Conservation (phyloP, 495 filamentous ascomycete genomes). For the Talaromyces wortmannii region DNA sequence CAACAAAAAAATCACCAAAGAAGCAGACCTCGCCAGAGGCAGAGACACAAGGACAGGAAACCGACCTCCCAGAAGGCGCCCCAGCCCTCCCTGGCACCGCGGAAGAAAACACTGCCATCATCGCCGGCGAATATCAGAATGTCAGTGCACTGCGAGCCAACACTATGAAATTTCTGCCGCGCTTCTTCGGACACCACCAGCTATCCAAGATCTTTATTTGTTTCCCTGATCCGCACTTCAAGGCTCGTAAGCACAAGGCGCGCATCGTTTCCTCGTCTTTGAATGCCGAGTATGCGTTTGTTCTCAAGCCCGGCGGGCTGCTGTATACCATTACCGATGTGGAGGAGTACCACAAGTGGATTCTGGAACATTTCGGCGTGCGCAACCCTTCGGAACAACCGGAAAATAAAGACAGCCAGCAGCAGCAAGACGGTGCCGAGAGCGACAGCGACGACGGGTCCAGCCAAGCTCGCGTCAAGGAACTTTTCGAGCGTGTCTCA, state of each 20-base stretch:
- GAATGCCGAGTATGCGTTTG: conserved; percentile 90
- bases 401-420: conserved; percentile 3
- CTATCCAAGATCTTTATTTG: conserved; percentile 91
- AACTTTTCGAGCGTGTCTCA: conserved; percentile 46
- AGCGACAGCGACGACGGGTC: conserved; percentile 15
- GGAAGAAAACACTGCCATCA: conserved; percentile 11
- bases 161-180: conserved; percentile 97
- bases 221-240: conserved; percentile 98
- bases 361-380: conserved; percentile 70
- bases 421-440: conserved; percentile 8
- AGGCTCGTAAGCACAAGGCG: conserved; percentile 93
- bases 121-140: conserved; percentile 64
- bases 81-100: conserved; percentile 1
- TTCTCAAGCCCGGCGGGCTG: conserved; percentile 71
- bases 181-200: conserved; percentile 75
- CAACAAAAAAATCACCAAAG: too few species aligned
- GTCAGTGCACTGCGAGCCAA: conserved; percentile 82
- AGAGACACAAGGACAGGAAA: conserved; percentile 12
- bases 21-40: not conserved
- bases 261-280: conserved; percentile 84
- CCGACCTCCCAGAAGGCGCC: conserved; percentile 6
- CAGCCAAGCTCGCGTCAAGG: conserved; percentile 37
- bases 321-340: conserved; percentile 97
- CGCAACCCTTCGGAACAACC: conserved; percentile 14
- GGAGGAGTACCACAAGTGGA: conserved; percentile 88